Conservation (phyloP, 2,329 filamentous ascomycete species). For the Fusarium praegraminearum region DNA sequence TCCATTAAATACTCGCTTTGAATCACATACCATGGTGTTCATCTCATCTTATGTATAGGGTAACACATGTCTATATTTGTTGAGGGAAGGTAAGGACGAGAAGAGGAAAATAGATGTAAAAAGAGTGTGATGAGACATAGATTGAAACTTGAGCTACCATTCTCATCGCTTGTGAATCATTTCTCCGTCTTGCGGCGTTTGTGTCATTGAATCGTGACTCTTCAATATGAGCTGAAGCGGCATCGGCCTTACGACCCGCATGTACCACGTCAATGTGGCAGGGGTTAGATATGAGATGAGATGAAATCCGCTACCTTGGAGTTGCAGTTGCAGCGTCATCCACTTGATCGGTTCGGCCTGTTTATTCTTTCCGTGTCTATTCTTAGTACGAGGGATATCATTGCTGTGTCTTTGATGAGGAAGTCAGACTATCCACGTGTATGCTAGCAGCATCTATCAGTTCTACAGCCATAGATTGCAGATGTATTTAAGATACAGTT, state of each 20-base stretch:
- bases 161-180: neutral
- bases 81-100: neutral
- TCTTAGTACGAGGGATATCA: neutral
- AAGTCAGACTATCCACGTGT: neutral
- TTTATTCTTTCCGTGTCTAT: neutral
- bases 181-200: neutral
- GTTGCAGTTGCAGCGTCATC: neutral
- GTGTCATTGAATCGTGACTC: neutral
- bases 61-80: neutral
- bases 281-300: neutral
- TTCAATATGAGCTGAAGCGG: neutral
- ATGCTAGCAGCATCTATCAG: accelerated
- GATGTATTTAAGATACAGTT: accelerated
- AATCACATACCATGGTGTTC: no score
- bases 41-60: neutral
- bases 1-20: no score
- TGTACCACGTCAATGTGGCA: neutral
- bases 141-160: accelerated
- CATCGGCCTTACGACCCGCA: neutral
- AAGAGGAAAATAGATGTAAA: neutral
- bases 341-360: neutral
- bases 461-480: neutral
- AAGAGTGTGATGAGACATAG: accelerated
- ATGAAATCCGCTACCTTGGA: neutral
- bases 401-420: neutral